A percentile compares a stretch with the other conserved stretches of the same genome.
Conservation (phyloP, 208 protist species). For the Tetramitus jugosus region DNA sequence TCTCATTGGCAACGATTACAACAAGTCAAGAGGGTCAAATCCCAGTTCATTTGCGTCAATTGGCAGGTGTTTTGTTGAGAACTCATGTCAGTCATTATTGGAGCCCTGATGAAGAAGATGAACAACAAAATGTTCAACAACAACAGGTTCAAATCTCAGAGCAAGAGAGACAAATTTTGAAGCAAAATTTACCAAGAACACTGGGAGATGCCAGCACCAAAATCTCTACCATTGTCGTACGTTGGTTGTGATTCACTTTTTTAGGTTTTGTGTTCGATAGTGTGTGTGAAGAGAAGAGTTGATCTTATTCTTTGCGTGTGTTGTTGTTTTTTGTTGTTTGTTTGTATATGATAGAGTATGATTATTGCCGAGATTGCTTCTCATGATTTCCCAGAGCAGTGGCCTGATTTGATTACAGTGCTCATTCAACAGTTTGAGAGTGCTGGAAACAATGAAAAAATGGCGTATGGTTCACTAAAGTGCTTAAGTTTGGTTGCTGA, state of each 20-base stretch:
- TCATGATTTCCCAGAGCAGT: slow-evolving; percentile 17
- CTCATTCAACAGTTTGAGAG: background rate
- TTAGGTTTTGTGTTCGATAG: no score
- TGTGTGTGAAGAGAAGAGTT: no score
- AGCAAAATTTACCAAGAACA: background rate
- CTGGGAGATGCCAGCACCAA: background rate
- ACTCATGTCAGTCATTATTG: background rate
- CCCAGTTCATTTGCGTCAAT: background rate
- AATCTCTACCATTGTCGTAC: background rate
- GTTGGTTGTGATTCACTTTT: no score
- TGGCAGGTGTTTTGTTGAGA: background rate
- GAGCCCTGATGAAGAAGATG: no score
- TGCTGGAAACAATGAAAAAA: background rate
- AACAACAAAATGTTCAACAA: no score
- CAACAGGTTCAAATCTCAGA: no score
- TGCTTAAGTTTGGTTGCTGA: background rate
- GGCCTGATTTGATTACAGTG: background rate
- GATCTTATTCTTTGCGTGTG: no score
- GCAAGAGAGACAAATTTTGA: background rate
- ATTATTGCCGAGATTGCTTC: background rate
- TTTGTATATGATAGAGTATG: background rate
- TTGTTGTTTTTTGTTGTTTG: no score
- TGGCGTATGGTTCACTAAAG: background rate
- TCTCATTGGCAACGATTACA: background rate
- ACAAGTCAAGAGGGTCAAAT: background rate